These are phyloP conservation scores for Fomitiporia mediterranea DNA, from an alignment of 1,284 basidiomycete species.

Conservation along the genomic window DNA sequence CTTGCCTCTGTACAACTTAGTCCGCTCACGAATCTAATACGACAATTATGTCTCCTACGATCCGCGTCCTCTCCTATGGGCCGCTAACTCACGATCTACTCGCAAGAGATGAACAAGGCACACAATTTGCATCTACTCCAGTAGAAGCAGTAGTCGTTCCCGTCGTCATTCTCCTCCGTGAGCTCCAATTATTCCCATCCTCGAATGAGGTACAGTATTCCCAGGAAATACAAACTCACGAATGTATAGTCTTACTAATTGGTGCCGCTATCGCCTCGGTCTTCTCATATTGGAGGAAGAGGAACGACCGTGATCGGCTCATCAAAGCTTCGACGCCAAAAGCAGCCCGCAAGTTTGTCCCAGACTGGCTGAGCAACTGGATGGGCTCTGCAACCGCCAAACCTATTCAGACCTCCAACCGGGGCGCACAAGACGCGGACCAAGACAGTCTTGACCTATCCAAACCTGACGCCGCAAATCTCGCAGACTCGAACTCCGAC, in stretches of 20 bases:
- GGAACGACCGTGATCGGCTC: conserved; percentile 7
- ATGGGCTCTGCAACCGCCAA: neutral
- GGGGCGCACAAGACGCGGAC: neutral
- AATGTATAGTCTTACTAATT: conserved; percentile 1
- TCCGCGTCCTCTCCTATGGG: neutral
- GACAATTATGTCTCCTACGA: conserved; percentile 4
- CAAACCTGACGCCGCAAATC: neutral
- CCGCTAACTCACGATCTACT: neutral
- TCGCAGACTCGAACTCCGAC: neutral
- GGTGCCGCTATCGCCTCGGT: neutral
- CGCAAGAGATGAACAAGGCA: neutral
- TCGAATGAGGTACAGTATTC: neutral
- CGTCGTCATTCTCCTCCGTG: conserved; percentile 10
- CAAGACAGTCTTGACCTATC: neutral
- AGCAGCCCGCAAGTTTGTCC: neutral
- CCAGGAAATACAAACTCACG: neutral
- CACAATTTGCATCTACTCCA: conserved; percentile 1
- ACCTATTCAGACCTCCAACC: neutral
- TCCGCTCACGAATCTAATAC: neutral
- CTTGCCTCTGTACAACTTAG: neutral
- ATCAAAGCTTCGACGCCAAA: neutral
- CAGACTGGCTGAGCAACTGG: conserved; percentile 14
- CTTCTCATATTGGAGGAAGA: neutral
- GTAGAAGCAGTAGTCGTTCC: conserved; percentile 8
- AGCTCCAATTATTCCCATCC: neutral